These are phyloP conservation scores for Apophysomyces elegans DNA, from an alignment of 371 early-diverging fungal genomes.

Conservation along the genomic window DNA sequence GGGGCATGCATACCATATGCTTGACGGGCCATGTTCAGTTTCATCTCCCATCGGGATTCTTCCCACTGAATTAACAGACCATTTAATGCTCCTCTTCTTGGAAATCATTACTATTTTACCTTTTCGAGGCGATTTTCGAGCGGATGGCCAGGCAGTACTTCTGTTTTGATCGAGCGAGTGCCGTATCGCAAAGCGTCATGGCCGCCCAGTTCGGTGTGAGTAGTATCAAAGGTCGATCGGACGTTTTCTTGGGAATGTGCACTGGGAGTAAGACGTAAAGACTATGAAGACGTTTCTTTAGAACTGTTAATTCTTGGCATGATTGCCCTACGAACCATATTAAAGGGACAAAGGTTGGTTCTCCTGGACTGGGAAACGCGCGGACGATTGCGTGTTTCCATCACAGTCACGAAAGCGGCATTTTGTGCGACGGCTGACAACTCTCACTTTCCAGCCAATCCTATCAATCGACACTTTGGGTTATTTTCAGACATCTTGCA, in stretches of 20 bases:
- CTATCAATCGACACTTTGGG: too few species aligned
- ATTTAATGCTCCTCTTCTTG: neutral
- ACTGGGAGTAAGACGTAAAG: constrained; percentile 51
- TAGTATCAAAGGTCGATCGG: constrained; percentile 55
- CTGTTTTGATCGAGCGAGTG: constrained; percentile 68
- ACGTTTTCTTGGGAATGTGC: constrained; percentile 45
- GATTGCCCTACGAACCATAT: constrained; percentile 1
- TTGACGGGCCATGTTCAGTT: constrained; percentile 79
- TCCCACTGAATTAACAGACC: constrained; percentile 67
- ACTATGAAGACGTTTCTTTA: constrained; percentile 18
- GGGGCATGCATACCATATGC: constrained; percentile 90
- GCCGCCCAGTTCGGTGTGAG: constrained; percentile 73
- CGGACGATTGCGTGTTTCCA: too few species aligned
- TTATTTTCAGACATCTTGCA: too few species aligned
- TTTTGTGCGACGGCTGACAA: too few species aligned
- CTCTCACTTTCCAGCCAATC: too few species aligned
- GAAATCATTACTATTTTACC: constrained; percentile 38
- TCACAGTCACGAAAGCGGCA: too few species aligned
- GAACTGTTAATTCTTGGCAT: neutral
- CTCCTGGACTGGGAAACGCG: too few species aligned
- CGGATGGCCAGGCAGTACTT: constrained; percentile 77
- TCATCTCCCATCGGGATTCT: constrained; percentile 79
- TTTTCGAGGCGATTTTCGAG: constrained; percentile 75
- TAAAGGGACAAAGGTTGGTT: neutral
- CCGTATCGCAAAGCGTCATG: constrained; percentile 90